Evolutionary conservation across 345 rosid genomes (phyloP).

Genomic region (Barbarea vulgaris): DNA sequence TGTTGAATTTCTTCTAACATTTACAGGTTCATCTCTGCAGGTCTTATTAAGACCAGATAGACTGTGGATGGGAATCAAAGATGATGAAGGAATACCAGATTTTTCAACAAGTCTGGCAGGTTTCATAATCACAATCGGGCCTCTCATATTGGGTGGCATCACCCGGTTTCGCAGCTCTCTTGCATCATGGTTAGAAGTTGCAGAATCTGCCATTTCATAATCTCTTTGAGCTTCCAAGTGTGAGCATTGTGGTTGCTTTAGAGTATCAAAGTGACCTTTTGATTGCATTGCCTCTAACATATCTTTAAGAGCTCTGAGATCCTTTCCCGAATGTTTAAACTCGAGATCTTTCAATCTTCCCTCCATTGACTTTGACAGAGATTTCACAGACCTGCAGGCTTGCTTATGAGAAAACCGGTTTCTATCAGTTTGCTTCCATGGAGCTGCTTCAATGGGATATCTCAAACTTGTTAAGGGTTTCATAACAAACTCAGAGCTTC

Average conservation of each 20-base stretch:
- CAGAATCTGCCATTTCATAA: conserved; percentile 46
- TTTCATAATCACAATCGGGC: conserved; percentile 93
- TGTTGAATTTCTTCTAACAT: conserved; percentile 40
- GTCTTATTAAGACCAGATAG: conserved; percentile 48
- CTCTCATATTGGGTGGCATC: conserved; percentile 1
- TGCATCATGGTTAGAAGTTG: conserved; percentile 41
- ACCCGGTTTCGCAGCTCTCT: conserved; percentile 1
- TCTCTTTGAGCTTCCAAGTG: conserved; percentile 48
- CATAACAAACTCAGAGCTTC: conserved; percentile 69
- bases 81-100: conserved; percentile 55
- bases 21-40: conserved; percentile 42
- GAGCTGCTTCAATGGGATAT: conserved; percentile 85
- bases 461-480: conserved; percentile 69
- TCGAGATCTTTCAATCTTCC: conserved; percentile 69
- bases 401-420: conserved; percentile 52
- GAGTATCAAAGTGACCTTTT: conserved; percentile 62
- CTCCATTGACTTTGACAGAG: conserved; percentile 54
- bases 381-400: conserved; percentile 47
- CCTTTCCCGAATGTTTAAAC: conserved; percentile 70
- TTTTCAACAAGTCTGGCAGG: conserved; percentile 77
- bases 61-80: conserved; percentile 56
- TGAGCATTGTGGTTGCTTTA: conserved; percentile 58
- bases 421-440: conserved; percentile 78
- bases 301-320: conserved; percentile 78
- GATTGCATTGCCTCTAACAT: conserved; percentile 76